phyloP scores from a whole-genome alignment of 306 rosid genomes.

The Cucurbita pepo region DNA sequence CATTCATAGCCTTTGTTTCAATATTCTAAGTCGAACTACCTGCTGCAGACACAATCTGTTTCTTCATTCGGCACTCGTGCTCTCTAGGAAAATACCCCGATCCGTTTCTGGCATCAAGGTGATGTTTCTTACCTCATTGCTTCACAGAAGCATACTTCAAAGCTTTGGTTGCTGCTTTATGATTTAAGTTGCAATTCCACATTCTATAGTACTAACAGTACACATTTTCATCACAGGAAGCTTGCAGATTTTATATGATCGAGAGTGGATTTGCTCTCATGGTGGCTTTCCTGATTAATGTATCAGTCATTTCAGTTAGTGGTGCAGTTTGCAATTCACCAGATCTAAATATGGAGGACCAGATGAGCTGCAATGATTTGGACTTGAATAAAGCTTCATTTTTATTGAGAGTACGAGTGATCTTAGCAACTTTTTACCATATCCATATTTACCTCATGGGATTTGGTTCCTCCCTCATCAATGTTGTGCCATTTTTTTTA shows the following conservation, averaged over 20 bases:
- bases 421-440: not conserved
- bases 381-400: conserved; percentile 90
- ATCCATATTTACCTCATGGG: not conserved
- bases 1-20: not conserved
- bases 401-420: conserved; percentile 60
- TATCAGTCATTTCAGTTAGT: conserved; percentile 79
- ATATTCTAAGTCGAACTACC: conserved; percentile 10
- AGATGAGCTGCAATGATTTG: conserved; percentile 56
- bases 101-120: conserved; percentile 72
- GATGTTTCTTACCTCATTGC: conserved; percentile 3
- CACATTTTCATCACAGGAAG: conserved; percentile 42
- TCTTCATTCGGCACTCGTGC: conserved; percentile 96
- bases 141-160: not conserved
- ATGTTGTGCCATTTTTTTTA: not conserved
- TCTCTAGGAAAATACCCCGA: conserved; percentile 84
- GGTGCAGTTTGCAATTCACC: conserved; percentile 78
- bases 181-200: not conserved
- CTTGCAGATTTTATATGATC: conserved; percentile 79
- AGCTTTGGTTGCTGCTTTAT: not conserved
- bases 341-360: conserved; percentile 51
- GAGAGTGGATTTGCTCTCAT: conserved; percentile 88
- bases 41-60: conserved; percentile 82
- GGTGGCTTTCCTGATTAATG: conserved; percentile 78
- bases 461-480: not conserved
- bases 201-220: not conserved